phyloP scores from a whole-genome alignment of 1,284 basidiomycete genomes.

The Malassezia furfur region DNA sequence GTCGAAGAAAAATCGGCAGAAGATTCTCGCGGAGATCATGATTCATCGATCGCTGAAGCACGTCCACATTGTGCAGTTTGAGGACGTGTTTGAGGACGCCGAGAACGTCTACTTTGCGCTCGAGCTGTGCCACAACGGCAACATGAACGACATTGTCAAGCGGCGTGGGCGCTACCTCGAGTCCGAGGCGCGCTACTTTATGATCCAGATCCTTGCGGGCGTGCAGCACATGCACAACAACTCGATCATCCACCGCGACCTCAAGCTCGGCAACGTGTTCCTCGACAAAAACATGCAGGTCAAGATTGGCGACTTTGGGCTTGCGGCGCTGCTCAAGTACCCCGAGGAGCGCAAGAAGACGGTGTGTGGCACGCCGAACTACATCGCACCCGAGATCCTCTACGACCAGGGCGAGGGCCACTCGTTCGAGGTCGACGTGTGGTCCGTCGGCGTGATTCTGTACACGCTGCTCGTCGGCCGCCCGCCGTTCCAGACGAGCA shows the following conservation, averaged over 20 bases:
- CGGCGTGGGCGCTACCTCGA: slow-evolving; percentile 79
- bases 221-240: slow-evolving; percentile 94
- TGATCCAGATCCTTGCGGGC: slow-evolving; percentile 87
- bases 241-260: slow-evolving; percentile 59
- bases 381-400: slow-evolving; percentile 94
- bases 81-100: slow-evolving; percentile 89
- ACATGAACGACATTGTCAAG: slow-evolving; percentile 77
- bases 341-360: slow-evolving; percentile 96
- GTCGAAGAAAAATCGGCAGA: slow-evolving; percentile 50
- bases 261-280: slow-evolving; percentile 88
- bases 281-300: slow-evolving; percentile 84
- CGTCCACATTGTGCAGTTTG: slow-evolving; percentile 83
- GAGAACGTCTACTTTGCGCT: slow-evolving; percentile 95
- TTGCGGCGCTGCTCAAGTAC: slow-evolving; percentile 90
- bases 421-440: slow-evolving; percentile 95
- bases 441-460: slow-evolving; percentile 87
- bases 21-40: slow-evolving; percentile 96
- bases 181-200: slow-evolving; percentile 81
- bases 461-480: slow-evolving; percentile 88
- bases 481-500: slow-evolving; percentile 95
- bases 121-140: slow-evolving; percentile 80
- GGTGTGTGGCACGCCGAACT: slow-evolving; percentile 96
- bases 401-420: slow-evolving; percentile 93
- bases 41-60: slow-evolving; percentile 85
- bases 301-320: slow-evolving; percentile 93